These are phyloP conservation scores for Annona squamosa DNA, from an alignment of 164 flowering plant species.

Conservation along the genomic window DNA sequence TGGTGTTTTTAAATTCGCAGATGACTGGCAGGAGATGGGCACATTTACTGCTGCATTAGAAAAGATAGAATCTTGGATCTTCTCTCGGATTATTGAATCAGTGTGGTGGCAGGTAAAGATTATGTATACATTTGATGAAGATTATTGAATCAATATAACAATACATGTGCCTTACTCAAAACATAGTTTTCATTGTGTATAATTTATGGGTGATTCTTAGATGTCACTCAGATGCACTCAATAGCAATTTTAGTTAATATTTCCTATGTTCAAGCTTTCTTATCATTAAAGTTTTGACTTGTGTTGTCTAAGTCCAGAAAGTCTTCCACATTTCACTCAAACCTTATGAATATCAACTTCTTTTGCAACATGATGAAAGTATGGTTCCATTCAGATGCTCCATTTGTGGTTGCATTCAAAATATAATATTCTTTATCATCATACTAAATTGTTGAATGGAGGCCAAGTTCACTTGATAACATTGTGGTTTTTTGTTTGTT, in stretches of 20 bases:
- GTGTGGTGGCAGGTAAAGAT: conserved; percentile 97
- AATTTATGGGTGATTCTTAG: too few relatives aligned
- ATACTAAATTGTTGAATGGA: background rate
- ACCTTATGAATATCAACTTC: background rate
- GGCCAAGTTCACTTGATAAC: too few relatives aligned
- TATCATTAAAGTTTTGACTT: too few relatives aligned
- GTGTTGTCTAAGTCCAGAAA: too few relatives aligned
- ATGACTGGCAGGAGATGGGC: conserved; percentile 90
- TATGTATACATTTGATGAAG: background rate
- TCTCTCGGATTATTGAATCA: conserved; percentile 88
- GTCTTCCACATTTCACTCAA: too few relatives aligned
- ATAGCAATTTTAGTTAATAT: too few relatives aligned
- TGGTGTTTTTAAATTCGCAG: conserved; percentile 41
- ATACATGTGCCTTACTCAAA: background rate
- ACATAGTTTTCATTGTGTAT: too few relatives aligned
- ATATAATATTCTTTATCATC: background rate
- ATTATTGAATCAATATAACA: too few relatives aligned
- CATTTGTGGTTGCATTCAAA: too few relatives aligned
- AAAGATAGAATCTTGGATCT: conserved; percentile 91
- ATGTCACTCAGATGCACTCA: too few relatives aligned
- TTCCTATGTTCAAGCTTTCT: too few relatives aligned
- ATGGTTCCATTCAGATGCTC: background rate
- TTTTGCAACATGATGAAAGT: background rate
- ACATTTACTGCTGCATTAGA: conserved; percentile 76
- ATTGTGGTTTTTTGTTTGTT: background rate